Evolutionary conservation across 108 stramenopile species (phyloP).

Genomic region (Discostella stelligeroides): DNA sequence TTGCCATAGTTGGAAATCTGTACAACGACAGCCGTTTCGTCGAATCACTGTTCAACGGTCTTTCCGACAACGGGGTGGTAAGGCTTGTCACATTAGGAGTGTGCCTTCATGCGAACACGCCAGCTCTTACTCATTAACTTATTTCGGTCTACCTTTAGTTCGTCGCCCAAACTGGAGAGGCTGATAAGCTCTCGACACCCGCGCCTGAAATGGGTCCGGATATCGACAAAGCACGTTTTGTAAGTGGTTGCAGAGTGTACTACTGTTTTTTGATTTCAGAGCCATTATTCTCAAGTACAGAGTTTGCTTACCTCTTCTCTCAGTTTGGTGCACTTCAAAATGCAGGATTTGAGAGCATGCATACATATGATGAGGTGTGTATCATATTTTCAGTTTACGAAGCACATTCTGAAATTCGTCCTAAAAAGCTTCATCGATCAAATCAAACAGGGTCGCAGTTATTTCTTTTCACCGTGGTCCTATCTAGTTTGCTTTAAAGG

Average conservation of each 20-base stretch:
- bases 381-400: neutral
- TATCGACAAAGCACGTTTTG: slow-evolving; percentile 5
- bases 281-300: neutral
- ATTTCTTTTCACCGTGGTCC: slow-evolving; percentile 33
- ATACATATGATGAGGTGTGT: slow-evolving; percentile 41
- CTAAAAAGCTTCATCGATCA: neutral
- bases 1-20: slow-evolving; percentile 29
- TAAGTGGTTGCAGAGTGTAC: neutral
- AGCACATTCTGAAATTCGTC: too few relatives aligned
- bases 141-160: neutral
- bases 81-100: neutral
- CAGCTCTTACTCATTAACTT: neutral
- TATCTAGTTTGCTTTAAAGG: slow-evolving; percentile 39
- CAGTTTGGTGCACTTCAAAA: slow-evolving; percentile 15
- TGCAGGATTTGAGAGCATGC: slow-evolving; percentile 42
- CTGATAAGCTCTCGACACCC: neutral
- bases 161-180: slow-evolving; percentile 9
- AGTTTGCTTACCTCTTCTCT: neutral
- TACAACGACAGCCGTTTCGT: slow-evolving; percentile 30
- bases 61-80: slow-evolving; percentile 36
- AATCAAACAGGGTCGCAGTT: slow-evolving; percentile 9
- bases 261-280: neutral
- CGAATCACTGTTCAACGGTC: slow-evolving; percentile 18
- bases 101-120: neutral
- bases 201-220: neutral